These are phyloP conservation scores for Trifolium repens DNA, from an alignment of 306 rosid genomes.

Conservation along the genomic window DNA sequence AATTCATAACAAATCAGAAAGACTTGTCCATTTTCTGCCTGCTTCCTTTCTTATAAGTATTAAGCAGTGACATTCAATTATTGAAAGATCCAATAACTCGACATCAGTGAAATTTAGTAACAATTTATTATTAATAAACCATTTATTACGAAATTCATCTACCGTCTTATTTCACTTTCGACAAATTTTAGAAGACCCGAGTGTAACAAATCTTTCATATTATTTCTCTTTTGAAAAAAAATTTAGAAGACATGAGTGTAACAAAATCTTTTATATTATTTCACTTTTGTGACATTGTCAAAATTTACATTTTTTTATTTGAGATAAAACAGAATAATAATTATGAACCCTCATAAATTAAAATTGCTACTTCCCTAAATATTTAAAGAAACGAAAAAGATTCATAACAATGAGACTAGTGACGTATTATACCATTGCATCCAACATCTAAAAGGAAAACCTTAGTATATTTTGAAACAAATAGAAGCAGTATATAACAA, in stretches of 20 bases:
- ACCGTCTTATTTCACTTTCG: not conserved
- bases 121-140: not conserved
- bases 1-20: not conserved
- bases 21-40: not conserved
- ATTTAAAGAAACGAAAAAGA: not conserved
- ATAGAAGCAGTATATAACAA: not conserved
- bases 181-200: not conserved
- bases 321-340: not conserved
- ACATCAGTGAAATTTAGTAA: not conserved
- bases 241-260: no score
- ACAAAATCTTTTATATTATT: not conserved
- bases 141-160: not conserved
- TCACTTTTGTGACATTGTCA: not conserved
- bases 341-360: not conserved
- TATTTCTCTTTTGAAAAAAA: no score
- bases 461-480: not conserved
- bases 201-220: not conserved
- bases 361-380: not conserved
- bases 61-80: not conserved
- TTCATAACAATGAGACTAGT: not conserved
- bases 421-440: not conserved
- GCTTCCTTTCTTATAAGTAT: not conserved
- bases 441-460: no score
- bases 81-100: conserved; percentile 3
- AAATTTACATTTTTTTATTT: not conserved